Evolutionary conservation across 75 land plant species (phyloP), one percentile per base, ranked within the genome.

Genomic region (Isoetes taiwanensis): DNA sequence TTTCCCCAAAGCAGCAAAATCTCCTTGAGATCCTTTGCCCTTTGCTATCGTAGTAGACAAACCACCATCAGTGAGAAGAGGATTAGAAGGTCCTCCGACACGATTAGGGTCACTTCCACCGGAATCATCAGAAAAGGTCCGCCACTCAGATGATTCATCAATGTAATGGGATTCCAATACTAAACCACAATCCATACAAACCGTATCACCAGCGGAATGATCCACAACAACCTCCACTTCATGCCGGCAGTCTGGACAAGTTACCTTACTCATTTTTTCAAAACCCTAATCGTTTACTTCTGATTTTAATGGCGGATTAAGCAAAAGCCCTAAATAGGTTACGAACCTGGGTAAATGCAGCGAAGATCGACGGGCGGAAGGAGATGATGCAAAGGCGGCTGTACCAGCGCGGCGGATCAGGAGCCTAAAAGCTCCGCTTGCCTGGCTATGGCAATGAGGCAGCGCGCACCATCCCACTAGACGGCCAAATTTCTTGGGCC

Each of bases 41-140:
- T 54, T 72, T 34, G 75, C 61, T 1, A 72, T 70, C 31, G 66
- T 62, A 20, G 75, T 72, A 8, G 67, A 69, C 5, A 72, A 66
- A 32, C 75, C 75, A n/a, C 75, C 75, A 25, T 72, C 75, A 12
- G 75, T 69, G 43, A 72, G 75, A 1, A 70, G 61, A 19, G 74
- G 75, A n/a, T 70, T 72, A 0, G 74, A 69, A 3, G 75, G 75
- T 9, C 75, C 75, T 0, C 75, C 67, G 4, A 70, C 66, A 43
- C 66, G 75, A 30, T 69, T 73, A 4, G 74, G 75, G 46, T 69
- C 74, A n/a, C 56, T 69, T 35, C 54, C 53, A 0, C 56, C 75
- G 0, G 75, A 61, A 19, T 72, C 74, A 25, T 68, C 41, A 1
- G 66, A 63, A 21, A 70, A 64, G 3, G 70, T 70, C 12, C 72